phyloP scores from a whole-genome alignment of 169 alveolate species.

The Neospora caninum region DNA sequence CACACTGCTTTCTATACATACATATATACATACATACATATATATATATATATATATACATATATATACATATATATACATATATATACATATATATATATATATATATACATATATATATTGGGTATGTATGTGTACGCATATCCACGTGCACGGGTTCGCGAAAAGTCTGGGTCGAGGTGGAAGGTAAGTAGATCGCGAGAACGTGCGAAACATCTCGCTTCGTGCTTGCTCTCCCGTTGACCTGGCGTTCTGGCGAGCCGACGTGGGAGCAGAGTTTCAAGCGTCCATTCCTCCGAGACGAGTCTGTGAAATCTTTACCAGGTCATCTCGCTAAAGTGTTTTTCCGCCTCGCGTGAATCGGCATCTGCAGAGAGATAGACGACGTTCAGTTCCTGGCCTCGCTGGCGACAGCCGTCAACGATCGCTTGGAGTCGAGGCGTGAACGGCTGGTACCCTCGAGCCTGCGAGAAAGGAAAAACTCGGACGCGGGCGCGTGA shows the following conservation, averaged over 20 bases:
- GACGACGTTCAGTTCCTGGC: constrained; percentile 43
- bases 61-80: neutral
- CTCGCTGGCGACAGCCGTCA: constrained; percentile 9
- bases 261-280: too few species aligned
- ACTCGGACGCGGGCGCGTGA: neutral
- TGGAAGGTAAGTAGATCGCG: too few species aligned
- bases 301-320: neutral
- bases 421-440: constrained; percentile 39
- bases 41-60: neutral
- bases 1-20: too few species aligned
- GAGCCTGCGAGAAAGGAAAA: neutral
- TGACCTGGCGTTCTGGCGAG: too few species aligned
- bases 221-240: too few species aligned
- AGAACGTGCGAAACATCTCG: too few species aligned
- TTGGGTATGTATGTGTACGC: neutral
- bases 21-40: too few species aligned
- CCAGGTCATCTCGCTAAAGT: constrained; percentile 55
- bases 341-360: constrained; percentile 1
- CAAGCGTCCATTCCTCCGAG: neutral
- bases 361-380: constrained; percentile 39
- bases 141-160: too few species aligned
- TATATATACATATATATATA: neutral
- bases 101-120: neutral
- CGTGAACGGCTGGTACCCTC: constrained; percentile 38
- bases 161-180: too few species aligned